Percentiles rank a stretch among this genome's conserved stretches.
phyloP scores from a whole-genome alignment of 768 basidiomycete genomes.

The Lactarius evosmus region DNA sequence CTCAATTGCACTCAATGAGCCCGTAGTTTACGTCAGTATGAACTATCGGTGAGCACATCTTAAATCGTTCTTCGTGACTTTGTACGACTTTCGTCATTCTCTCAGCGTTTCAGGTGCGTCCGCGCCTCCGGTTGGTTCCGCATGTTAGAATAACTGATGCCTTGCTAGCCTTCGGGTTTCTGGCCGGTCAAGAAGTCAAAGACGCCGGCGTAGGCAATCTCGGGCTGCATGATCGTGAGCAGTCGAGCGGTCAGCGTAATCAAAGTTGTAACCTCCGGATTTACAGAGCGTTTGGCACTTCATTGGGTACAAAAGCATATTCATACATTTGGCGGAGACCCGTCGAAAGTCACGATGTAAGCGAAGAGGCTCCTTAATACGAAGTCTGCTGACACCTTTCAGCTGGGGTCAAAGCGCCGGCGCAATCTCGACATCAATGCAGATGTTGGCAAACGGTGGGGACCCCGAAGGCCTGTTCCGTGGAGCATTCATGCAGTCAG shows the following conservation, averaged over 20 bases:
- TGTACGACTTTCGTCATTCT: not conserved
- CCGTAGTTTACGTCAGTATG: constrained; percentile 31
- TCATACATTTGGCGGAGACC: constrained; percentile 59
- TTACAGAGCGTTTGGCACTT: constrained; percentile 52
- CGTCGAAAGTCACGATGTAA: constrained; percentile 54
- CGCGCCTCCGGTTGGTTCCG: not conserved
- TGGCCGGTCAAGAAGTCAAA: constrained; percentile 49
- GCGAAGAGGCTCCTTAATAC: constrained; percentile 25
- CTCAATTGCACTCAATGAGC: constrained; percentile 28
- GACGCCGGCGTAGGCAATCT: constrained; percentile 55
- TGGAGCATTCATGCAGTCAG: constrained; percentile 44
- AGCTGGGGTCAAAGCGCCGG: constrained; percentile 55
- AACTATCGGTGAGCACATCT: constrained; percentile 30
- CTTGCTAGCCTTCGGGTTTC: constrained; percentile 46
- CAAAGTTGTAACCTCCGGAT: not conserved
- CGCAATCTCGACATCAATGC: constrained; percentile 43
- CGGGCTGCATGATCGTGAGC: constrained; percentile 60
- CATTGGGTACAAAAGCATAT: constrained; percentile 68
- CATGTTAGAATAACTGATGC: not conserved
- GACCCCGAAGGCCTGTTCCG: constrained; percentile 39
- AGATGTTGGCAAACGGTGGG: constrained; percentile 42
- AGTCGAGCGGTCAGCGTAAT: not conserved
- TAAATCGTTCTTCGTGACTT: not conserved
- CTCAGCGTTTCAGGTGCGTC: constrained; percentile 16
- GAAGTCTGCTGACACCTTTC: not conserved